Conservation (phyloP, 306 rosid species). For the Lathyrus tuberosus region DNA sequence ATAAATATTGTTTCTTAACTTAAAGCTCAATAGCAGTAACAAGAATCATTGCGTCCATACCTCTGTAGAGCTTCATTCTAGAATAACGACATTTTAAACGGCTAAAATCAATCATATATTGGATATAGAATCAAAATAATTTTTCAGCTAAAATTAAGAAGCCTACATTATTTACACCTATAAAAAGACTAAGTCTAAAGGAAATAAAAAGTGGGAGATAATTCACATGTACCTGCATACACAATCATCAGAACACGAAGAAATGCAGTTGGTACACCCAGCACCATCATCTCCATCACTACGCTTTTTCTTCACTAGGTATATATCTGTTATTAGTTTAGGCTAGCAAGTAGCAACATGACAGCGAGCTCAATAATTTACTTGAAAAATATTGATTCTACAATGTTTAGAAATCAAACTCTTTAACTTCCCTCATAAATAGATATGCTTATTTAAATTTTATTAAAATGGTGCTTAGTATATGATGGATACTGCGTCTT, state of each 20-base stretch:
- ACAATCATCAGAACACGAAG: conserved; percentile 74
- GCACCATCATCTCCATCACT: conserved; percentile 65
- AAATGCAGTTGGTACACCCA: conserved; percentile 75
- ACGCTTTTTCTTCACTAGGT: conserved; percentile 84
- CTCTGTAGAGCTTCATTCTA: not conserved
- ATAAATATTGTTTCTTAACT: not conserved
- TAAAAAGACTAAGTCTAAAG: conserved; percentile 1
- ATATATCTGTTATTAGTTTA: conserved; percentile 63
- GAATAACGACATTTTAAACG: conserved; percentile 10
- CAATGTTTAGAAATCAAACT: conserved; percentile 23
- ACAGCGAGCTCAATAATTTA: conserved; percentile 25
- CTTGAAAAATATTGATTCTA: conserved; percentile 7
- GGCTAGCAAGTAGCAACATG: conserved; percentile 45
- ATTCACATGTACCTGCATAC: conserved; percentile 73
- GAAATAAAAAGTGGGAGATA: conserved; percentile 24
- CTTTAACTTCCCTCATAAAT: conserved; percentile 29
- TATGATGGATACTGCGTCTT: conserved; percentile 80
- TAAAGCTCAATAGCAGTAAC: conserved; percentile 23
- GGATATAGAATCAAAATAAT: conserved; percentile 8
- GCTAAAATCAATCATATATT: not conserved
- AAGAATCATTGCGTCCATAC: conserved; percentile 19
- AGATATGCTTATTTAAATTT: conserved; percentile 14
- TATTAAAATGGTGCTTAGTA: conserved; percentile 26
- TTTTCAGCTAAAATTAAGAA: not conserved
- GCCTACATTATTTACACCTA: conserved; percentile 22